phyloP scores from a whole-genome alignment of 148 eudicot genomes.

The Persicaria maculosa region DNA sequence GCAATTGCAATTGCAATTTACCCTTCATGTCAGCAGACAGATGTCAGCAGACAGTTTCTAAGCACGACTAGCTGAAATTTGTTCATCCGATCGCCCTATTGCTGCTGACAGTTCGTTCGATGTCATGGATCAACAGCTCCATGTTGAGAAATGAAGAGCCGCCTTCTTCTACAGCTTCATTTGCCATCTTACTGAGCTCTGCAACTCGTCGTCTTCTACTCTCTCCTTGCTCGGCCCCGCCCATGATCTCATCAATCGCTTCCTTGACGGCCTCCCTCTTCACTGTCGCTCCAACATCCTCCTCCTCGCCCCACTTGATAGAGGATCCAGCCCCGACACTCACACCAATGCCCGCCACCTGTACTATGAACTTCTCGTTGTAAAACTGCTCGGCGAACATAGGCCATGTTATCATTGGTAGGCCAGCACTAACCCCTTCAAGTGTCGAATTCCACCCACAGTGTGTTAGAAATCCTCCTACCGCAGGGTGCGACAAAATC shows the following conservation, averaged over 20 bases:
- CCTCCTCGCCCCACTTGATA: slow-evolving; percentile 22
- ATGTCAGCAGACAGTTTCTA: no score
- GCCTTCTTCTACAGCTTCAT: slow-evolving; percentile 24
- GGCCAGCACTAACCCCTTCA: slow-evolving; percentile 31
- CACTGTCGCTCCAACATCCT: slow-evolving; percentile 22
- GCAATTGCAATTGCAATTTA: no score
- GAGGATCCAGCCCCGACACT: slow-evolving; percentile 21
- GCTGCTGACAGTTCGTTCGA: background rate
- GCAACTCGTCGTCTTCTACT: slow-evolving; percentile 22
- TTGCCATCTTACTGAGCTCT: slow-evolving; percentile 26
- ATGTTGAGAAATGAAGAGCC: slow-evolving; percentile 15
- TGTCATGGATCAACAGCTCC: background rate
- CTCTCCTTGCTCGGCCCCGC: slow-evolving; percentile 23
- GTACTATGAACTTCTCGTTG: slow-evolving; percentile 29
- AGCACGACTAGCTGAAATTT: no score
- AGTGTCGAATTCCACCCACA: slow-evolving; percentile 46
- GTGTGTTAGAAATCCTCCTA: slow-evolving; percentile 35
- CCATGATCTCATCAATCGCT: slow-evolving; percentile 27
- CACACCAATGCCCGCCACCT: slow-evolving; percentile 25
- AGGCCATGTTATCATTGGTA: slow-evolving; percentile 41
- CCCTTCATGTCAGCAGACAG: no score
- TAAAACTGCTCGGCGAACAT: slow-evolving; percentile 35
- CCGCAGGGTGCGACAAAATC: slow-evolving; percentile 27
- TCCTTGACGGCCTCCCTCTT: slow-evolving; percentile 19
- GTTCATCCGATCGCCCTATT: background rate